Evolutionary conservation across 257 asterid genomes (phyloP).

Genomic region (Nicotiana paniculata): DNA sequence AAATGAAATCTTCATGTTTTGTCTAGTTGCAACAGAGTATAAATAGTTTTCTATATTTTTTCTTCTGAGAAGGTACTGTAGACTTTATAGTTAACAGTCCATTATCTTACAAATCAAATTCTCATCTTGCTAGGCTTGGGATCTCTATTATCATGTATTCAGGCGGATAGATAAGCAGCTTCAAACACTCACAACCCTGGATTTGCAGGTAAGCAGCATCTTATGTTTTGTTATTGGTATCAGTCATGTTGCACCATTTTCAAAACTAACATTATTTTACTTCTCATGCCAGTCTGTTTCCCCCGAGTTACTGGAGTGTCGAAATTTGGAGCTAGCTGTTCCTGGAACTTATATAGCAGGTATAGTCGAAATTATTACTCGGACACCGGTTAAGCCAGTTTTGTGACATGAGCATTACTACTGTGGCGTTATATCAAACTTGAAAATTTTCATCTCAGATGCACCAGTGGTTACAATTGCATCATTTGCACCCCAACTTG

Average conservation of each 20-base stretch:
- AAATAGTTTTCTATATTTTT: background rate
- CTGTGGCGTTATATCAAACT: background rate
- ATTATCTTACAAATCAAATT: background rate
- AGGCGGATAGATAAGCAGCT: slow-evolving; percentile 96
- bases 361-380: slow-evolving; percentile 10
- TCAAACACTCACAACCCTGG: slow-evolving; percentile 86
- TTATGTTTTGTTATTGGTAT: slow-evolving; percentile 7
- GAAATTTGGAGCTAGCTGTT: slow-evolving; percentile 85
- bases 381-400: background rate
- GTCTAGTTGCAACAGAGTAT: background rate
- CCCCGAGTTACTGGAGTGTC: slow-evolving; percentile 88
- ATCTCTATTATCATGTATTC: slow-evolving; percentile 92
- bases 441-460: slow-evolving; percentile 42
- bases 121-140: slow-evolving; percentile 79
- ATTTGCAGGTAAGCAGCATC: slow-evolving; percentile 70
- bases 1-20: background rate
- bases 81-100: background rate
- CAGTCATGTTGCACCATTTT: slow-evolving; percentile 4
- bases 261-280: slow-evolving; percentile 11
- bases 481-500: slow-evolving; percentile 94
- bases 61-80: background rate
- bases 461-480: slow-evolving; percentile 85
- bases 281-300: slow-evolving; percentile 73
- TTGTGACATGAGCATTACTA: background rate
- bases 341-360: slow-evolving; percentile 99